These are phyloP conservation scores for Daldinia eschscholtzii DNA, from an alignment of 2,329 filamentous ascomycete species.

Conservation along the genomic window DNA sequence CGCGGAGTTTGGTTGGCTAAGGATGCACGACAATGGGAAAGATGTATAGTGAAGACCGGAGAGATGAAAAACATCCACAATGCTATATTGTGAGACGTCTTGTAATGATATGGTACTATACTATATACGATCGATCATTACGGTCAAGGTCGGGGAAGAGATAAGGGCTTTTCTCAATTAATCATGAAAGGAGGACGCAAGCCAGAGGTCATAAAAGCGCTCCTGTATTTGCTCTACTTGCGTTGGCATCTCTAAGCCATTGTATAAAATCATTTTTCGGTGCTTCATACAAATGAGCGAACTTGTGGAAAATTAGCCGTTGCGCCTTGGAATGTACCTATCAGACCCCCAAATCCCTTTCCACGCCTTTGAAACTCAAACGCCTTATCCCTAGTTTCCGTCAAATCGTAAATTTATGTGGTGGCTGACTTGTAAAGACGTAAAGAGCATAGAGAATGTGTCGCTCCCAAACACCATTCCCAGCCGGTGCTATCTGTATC, in stretches of 20 bases:
- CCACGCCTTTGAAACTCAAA: slow-evolving; percentile 8
- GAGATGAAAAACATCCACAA: slow-evolving; percentile 20
- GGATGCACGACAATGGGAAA: slow-evolving; percentile 15
- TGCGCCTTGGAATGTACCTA: not conserved
- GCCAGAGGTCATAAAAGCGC: slow-evolving; percentile 7
- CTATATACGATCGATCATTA: slow-evolving; percentile 21
- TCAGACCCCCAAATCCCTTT: not conserved
- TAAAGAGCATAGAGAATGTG: not conserved
- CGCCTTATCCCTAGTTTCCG: slow-evolving; percentile 6
- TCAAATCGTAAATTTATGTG: slow-evolving; percentile 15
- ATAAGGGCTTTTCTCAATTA: slow-evolving; percentile 12
- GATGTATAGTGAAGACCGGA: not conserved
- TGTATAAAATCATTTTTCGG: slow-evolving; percentile 46
- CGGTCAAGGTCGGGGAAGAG: slow-evolving; percentile 16
- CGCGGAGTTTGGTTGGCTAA: slow-evolving; percentile 9
- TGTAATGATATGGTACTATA: slow-evolving; percentile 18
- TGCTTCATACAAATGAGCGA: slow-evolving; percentile 11
- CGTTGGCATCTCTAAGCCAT: slow-evolving; percentile 31
- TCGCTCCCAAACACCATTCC: not conserved
- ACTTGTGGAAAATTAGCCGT: not conserved
- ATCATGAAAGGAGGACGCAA: slow-evolving; percentile 6
- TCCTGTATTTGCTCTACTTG: slow-evolving; percentile 11
- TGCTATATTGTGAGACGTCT: slow-evolving; percentile 20
- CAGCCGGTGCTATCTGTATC: not conserved
- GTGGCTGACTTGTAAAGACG: not conserved